Percentiles rank a stretch among this genome's conserved stretches.
These are phyloP conservation scores for Scutellaria minor DNA, from an alignment of 257 asterid genomes.

Conservation along the genomic window DNA sequence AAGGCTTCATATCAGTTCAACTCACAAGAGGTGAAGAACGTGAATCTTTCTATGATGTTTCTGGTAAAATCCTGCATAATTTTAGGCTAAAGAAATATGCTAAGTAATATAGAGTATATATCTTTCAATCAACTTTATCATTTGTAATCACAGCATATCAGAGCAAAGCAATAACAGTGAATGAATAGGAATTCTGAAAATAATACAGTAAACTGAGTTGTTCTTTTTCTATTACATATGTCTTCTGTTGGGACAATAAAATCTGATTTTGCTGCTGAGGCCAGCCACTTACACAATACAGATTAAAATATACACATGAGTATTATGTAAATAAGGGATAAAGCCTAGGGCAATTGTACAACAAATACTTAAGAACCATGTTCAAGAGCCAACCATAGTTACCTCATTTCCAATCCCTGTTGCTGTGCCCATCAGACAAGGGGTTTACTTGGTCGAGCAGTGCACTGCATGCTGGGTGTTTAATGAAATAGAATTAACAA, in stretches of 20 bases:
- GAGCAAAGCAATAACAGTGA: constrained; percentile 13
- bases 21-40: constrained; percentile 40
- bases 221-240: not conserved
- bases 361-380: not conserved
- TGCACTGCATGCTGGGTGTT: not conserved
- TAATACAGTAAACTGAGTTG: not conserved
- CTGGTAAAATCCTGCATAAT: constrained; percentile 48
- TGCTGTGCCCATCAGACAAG: not conserved
- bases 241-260: not conserved
- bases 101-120: not conserved
- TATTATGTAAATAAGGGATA: no score
- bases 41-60: constrained; percentile 56
- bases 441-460: not conserved
- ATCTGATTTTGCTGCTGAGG: no score
- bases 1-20: constrained; percentile 72
- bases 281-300: not conserved
- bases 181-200: not conserved
- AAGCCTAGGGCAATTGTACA: not conserved
- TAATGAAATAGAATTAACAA: no score
- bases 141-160: not conserved
- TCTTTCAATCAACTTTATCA: not conserved
- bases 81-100: constrained; percentile 26
- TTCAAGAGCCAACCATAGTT: not conserved
- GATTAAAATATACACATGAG: no score
- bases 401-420: not conserved